Evolutionary conservation across 192 early-diverging fungal genomes (phyloP).

Genomic region (Entomortierella lignicola): DNA sequence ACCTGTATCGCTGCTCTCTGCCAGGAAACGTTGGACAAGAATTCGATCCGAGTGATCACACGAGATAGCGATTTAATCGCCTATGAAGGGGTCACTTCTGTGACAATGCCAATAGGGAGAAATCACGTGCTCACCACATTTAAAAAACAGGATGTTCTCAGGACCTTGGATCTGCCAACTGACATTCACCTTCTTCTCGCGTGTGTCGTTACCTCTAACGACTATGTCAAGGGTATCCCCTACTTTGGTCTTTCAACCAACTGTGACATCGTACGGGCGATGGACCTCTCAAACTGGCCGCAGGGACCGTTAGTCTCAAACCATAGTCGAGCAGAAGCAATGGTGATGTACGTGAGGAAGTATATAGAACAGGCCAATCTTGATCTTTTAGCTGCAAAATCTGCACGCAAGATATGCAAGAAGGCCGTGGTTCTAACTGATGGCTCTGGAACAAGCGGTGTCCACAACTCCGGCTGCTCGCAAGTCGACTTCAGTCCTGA

Average conservation of each 20-base stretch:
- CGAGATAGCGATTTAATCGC: conserved; percentile 1
- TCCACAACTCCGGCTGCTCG: no score
- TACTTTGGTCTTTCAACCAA: conserved; percentile 6
- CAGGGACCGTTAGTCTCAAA: neutral
- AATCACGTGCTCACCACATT: neutral
- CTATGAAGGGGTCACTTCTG: conserved; percentile 1
- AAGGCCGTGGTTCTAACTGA: no score
- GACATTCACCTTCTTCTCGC: conserved; percentile 7
- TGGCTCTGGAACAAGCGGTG: no score
- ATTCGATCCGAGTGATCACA: neutral
- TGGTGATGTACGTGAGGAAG: no score
- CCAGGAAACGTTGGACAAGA: neutral
- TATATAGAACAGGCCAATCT: no score
- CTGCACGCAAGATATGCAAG: no score
- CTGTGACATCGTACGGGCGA: conserved; percentile 4
- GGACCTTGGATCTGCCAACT: neutral
- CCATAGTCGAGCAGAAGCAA: no score
- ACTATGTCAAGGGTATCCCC: conserved; percentile 7
- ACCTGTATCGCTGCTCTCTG: conserved; percentile 1
- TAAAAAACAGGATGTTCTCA: neutral
- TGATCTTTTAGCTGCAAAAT: no score
- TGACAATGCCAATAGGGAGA: conserved; percentile 5
- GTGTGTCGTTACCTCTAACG: conserved; percentile 1
- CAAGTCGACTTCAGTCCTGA: no score
- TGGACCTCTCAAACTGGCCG: neutral